Evolutionary conservation across 163 green algal species (phyloP).

Genomic region (Chlorella variabilis): DNA sequence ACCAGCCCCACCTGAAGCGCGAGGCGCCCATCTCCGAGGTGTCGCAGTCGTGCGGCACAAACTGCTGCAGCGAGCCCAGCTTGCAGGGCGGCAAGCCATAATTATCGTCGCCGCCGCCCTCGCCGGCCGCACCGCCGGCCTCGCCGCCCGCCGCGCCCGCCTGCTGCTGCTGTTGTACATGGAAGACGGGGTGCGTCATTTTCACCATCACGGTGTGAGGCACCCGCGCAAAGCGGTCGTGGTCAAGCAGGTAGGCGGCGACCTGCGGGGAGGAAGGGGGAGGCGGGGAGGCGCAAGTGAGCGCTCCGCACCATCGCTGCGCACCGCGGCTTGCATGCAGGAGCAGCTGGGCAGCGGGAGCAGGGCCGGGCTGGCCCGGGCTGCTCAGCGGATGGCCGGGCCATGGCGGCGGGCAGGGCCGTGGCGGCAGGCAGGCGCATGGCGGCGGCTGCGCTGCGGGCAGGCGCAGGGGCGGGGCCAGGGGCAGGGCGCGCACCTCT

Average conservation of each 20-base stretch:
- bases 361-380: too few relatives aligned
- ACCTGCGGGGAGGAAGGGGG: constrained; percentile 26
- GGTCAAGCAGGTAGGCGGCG: constrained; percentile 86
- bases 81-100: constrained; percentile 75
- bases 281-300: background rate
- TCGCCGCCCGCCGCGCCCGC: background rate
- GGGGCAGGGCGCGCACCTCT: constrained; percentile 64
- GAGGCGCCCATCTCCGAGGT: constrained; percentile 89
- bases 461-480: background rate
- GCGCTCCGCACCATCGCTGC: too few relatives aligned
- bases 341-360: too few relatives aligned
- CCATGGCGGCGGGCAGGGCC: too few relatives aligned
- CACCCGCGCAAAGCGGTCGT: constrained; percentile 81
- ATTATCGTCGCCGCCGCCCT: background rate
- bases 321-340: too few relatives aligned
- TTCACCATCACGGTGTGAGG: constrained; percentile 90
- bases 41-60: constrained; percentile 85
- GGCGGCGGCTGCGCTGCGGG: too few relatives aligned
- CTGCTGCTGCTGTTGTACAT: constrained; percentile 46
- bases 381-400: too few relatives aligned
- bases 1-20: constrained; percentile 63
- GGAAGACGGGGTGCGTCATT: constrained; percentile 84
- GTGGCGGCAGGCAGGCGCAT: too few relatives aligned
- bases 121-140: background rate
- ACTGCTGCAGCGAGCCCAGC: constrained; percentile 88